These are phyloP conservation scores for Debaryomycetaceae sp. DNA, from an alignment of 1,139 yeast species.

Conservation along the genomic window DNA sequence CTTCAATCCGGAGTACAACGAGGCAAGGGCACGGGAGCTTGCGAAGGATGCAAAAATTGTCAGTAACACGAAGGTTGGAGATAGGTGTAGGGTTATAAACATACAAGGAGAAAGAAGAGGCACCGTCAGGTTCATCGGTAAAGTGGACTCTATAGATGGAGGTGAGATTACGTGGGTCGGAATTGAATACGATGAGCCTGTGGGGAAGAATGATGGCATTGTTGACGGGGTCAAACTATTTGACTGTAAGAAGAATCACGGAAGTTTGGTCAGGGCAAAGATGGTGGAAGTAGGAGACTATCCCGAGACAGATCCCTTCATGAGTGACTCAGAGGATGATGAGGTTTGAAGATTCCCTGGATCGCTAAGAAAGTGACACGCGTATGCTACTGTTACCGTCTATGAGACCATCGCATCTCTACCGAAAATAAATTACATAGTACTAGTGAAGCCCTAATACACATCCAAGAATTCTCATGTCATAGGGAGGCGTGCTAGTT, in stretches of 20 bases:
- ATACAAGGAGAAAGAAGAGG: conserved; percentile 64
- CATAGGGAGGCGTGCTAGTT: too few relatives aligned
- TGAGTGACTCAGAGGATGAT: conserved; percentile 35
- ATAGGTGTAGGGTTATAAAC: conserved; percentile 40
- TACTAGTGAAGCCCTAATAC: too few relatives aligned
- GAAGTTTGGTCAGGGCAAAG: conserved; percentile 49
- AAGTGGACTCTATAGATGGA: conserved; percentile 53
- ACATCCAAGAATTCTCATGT: too few relatives aligned
- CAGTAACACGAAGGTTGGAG: conserved; percentile 25
- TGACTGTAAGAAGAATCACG: conserved; percentile 37
- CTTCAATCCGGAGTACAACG: conserved; percentile 55
- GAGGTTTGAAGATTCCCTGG: conserved; percentile 2
- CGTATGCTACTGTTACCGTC: neutral
- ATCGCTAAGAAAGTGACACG: neutral
- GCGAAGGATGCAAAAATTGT: conserved; percentile 16
- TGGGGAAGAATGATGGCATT: conserved; percentile 43
- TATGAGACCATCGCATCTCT: too few relatives aligned
- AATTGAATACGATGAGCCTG: conserved; percentile 48
- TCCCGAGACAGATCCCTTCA: conserved; percentile 43
- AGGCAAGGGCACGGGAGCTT: conserved; percentile 15
- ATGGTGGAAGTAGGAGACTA: conserved; percentile 53
- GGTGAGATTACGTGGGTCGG: conserved; percentile 47
- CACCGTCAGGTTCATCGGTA: conserved; percentile 62
- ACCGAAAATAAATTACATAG: too few relatives aligned
- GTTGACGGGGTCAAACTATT: conserved; percentile 34